Conservation (phyloP, 345 rosid genomes). For the Psidium friedrichsthalianum region DNA sequence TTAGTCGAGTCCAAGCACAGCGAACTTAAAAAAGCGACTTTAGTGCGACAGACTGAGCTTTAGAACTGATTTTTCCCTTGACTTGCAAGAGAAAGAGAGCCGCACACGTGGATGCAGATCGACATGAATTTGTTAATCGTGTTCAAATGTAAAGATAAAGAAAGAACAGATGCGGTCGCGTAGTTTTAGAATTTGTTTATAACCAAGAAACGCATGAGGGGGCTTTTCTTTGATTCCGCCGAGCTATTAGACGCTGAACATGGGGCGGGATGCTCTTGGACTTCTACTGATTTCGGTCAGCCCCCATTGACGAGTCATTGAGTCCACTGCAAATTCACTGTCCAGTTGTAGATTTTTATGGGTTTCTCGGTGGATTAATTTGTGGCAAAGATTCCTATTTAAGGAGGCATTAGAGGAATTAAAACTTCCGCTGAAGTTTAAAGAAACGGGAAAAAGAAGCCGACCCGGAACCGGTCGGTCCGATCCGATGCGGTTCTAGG, state of each 20-base stretch:
- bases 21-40: neutral
- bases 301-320: neutral
- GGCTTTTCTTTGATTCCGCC: neutral
- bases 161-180: conserved; percentile 10
- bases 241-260: neutral
- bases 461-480: too few relatives aligned
- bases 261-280: neutral
- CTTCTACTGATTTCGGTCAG: neutral
- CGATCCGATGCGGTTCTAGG: too few relatives aligned
- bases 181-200: neutral
- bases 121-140: neutral
- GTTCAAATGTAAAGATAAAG: neutral
- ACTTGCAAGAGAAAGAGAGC: neutral
- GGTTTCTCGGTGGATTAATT: neutral
- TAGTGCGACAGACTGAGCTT: neutral
- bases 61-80: neutral
- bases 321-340: neutral
- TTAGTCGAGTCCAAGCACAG: too few relatives aligned
- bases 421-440: too few relatives aligned
- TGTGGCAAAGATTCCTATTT: neutral
- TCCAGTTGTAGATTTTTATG: neutral
- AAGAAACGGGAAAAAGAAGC: too few relatives aligned
- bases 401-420: too few relatives aligned
- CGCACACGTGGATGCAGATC: neutral
- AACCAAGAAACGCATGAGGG: neutral